Evolutionary conservation across 345 rosid species (phyloP).

Genomic region (Eucalyptus cloeziana): DNA sequence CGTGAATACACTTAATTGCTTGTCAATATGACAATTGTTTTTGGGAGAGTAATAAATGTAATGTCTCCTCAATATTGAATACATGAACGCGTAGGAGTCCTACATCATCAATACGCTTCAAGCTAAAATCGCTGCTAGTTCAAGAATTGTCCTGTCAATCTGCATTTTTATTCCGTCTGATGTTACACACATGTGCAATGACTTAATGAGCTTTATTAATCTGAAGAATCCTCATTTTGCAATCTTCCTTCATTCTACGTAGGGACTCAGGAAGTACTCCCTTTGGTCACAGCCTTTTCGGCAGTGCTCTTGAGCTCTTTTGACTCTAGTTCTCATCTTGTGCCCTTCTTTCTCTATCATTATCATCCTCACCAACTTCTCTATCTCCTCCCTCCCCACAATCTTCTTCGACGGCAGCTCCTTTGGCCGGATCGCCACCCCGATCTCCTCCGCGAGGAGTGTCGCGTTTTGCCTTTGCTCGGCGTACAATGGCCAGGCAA

Average conservation of each 20-base stretch:
- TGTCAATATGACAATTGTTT: neutral
- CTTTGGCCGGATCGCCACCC: constrained; percentile 25
- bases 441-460: constrained; percentile 29
- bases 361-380: constrained; percentile 16
- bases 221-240: neutral
- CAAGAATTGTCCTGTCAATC: neutral
- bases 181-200: neutral
- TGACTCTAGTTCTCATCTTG: constrained; percentile 22
- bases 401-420: neutral
- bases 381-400: constrained; percentile 32
- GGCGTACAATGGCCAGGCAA: constrained; percentile 46
- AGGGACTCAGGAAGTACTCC: constrained; percentile 21
- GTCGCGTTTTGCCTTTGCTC: constrained; percentile 48
- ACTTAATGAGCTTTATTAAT: neutral
- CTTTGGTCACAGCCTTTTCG: constrained; percentile 4
- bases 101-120: neutral
- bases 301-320: constrained; percentile 11
- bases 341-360: constrained; percentile 33
- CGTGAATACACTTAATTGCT: neutral
- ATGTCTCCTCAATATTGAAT: neutral
- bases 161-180: neutral
- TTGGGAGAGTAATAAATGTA: neutral
- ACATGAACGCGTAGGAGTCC: neutral
- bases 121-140: neutral
- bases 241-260: neutral